Evolutionary conservation across 345 rosid genomes (phyloP).

Genomic region (Syzygium grande): DNA sequence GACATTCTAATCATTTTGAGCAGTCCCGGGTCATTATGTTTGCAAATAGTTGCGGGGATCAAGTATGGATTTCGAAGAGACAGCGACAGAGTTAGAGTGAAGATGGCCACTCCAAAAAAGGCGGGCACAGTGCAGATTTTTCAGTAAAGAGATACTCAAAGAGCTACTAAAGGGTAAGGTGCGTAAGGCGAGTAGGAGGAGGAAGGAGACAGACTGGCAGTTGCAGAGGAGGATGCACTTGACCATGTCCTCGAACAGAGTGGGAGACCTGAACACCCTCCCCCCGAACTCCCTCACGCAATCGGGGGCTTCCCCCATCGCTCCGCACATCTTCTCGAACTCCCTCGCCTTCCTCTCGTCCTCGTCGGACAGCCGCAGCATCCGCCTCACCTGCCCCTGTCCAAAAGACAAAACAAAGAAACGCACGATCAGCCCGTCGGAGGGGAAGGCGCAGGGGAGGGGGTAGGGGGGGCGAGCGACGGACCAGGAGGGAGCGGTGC

Average conservation of each 20-base stretch:
- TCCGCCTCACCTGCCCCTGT: slow-evolving; percentile 32
- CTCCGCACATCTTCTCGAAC: slow-evolving; percentile 10
- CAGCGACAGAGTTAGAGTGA: background rate
- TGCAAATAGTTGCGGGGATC: accelerated
- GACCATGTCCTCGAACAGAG: slow-evolving; percentile 54
- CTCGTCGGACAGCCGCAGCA: slow-evolving; percentile 33
- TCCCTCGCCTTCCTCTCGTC: slow-evolving; percentile 24
- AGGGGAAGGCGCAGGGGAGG: background rate
- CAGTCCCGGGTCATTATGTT: accelerated
- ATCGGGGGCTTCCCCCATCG: background rate
- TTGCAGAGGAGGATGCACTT: slow-evolving; percentile 51
- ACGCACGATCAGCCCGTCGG: background rate
- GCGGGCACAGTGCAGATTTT: background rate
- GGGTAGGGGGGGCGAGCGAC: background rate
- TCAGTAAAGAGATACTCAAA: background rate
- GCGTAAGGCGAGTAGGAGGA: background rate
- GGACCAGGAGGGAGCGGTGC: slow-evolving; percentile 9
- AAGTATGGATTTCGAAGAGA: background rate
- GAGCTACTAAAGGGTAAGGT: background rate
- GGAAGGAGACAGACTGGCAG: slow-evolving; percentile 23
- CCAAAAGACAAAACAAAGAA: background rate
- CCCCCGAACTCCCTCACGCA: slow-evolving; percentile 22
- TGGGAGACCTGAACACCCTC: slow-evolving; percentile 52
- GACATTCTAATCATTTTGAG: background rate
- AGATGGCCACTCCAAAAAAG: background rate